Evolutionary conservation across 805 yeast genomes (phyloP), one percentile per base, ranked within the genome.

Genomic region (Lachancea waltii): DNA sequence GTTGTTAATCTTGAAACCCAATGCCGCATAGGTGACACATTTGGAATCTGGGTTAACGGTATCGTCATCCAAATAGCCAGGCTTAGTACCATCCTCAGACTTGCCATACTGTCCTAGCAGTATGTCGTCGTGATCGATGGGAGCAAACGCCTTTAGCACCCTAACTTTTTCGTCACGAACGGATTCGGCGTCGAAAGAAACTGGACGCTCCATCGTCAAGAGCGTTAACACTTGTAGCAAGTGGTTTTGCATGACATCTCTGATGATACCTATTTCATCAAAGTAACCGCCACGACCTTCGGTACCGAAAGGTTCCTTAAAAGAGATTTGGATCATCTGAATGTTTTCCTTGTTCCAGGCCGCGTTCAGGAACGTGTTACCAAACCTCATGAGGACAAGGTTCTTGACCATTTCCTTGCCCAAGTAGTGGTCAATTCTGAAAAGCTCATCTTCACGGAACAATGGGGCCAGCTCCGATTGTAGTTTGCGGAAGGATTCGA

Each of bases 231-330:
- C 94, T 69, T 92, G 98, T 56, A 90, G 71, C 53, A 92, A 65
- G 67, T 92, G 98, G 72, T 92, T 92, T 70, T 92, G 98, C 86
- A 92, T 90, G 33, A 92, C 97, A 59, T 92, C 98, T 64, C 98
- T 79, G 50, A 92, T 84, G 58, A 92, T 92, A 42, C 98, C 98
- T 55, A 89, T 86, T 40, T 73, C 70, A 65, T 92, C 97, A 57
- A 92, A 92, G 69, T 92, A 92, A 26, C 98, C 98, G 51, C 98
- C 98, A 60, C 98, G 79, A 41, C 98, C 98, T 67, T 92, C 96
- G 28, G 98, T 92, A 40, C 98, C 98, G 53, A 92, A 92, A n/a
- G 92, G 85, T 68, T 92, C 98, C 69, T 92, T 92, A 72, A 92
- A 90, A 10, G 90, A 75, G 50, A 92, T 79, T 69, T 90, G 96